Evolutionary conservation across 768 basidiomycete genomes (phyloP), one percentile per base, ranked within the genome.

Genomic region (Tephrocybe rancida): DNA sequence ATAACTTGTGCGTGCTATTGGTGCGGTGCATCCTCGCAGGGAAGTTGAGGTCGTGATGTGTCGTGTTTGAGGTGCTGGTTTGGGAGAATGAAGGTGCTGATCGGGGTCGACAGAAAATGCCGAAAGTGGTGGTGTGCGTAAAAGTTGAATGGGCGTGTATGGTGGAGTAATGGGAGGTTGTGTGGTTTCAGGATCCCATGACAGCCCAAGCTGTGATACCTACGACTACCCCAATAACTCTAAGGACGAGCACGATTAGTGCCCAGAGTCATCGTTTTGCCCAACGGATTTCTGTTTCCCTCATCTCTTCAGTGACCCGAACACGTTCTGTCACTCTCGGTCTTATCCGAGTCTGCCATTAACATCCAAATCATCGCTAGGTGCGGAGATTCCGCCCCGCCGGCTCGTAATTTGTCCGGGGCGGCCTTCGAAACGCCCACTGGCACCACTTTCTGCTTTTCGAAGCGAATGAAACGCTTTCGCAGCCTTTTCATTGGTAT

Each of bases 181-280:
- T 4, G 16, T 37, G 11, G 16, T 19, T 52, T 64, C 34, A 66
- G 41, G 61, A 58, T 38, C 60, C 47, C 19, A 63, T 46, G 55
- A 67, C 38, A 14, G 64, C 70, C 72, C 74, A 79, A 11, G 66
- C 61, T 6, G 63, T 62, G 5, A 75, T 35, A 7, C 65, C 76
- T 18, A 60, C 67, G 4, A 67, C 53, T 27, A 68, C 61, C 3
- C 62, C 66, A 37, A 80, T 61, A n/a, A n/a, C n/a, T n/a, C n/a
- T n/a, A 50, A 80, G 61, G 22, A 73, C 47, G 48, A 88, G 67
- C 22, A 75, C 68, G 18, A 80, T 30, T 26, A 86, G 71, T 1
- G 87, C 86, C 57, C 64, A 76, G 30, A 84, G 68, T 64, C 82
- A 85, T 7, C 82, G 72, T 53, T 68, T 71, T 5, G 83, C 83